Conservation (phyloP, 2,329 filamentous ascomycete genomes). For the Aspergillus aculeatinus region DNA sequence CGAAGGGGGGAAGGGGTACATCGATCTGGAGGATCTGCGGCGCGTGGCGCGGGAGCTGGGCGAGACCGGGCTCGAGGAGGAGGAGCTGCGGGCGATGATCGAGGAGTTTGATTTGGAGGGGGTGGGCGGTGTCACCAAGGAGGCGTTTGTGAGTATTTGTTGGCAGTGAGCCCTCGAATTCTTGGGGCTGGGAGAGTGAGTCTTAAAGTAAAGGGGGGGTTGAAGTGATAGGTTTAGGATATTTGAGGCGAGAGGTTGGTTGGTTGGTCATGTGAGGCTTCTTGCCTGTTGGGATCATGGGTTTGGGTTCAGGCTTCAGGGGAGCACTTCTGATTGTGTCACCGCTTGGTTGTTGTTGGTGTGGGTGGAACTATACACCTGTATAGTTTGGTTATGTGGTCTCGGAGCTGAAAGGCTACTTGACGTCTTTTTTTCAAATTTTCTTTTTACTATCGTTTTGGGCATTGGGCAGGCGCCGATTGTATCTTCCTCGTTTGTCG, state of each 20-base stretch:
- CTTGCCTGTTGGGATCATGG: too few relatives aligned
- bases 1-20: slow-evolving; percentile 84
- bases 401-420: background rate
- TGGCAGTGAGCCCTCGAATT: slow-evolving; percentile 44
- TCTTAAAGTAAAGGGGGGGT: too few relatives aligned
- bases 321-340: too few relatives aligned
- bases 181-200: too few relatives aligned
- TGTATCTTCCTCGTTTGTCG: slow-evolving; percentile 10
- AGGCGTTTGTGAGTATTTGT: slow-evolving; percentile 67
- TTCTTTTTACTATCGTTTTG: slow-evolving; percentile 10
- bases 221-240: background rate
- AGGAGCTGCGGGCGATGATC: slow-evolving; percentile 93
- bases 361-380: too few relatives aligned
- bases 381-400: background rate
- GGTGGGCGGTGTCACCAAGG: slow-evolving; percentile 70
- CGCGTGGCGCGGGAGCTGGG: slow-evolving; percentile 87
- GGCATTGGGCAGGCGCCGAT: slow-evolving; percentile 22
- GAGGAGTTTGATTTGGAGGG: slow-evolving; percentile 96
- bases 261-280: too few relatives aligned
- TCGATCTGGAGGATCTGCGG: slow-evolving; percentile 83
- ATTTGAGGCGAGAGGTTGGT: background rate
- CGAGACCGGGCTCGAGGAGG: slow-evolving; percentile 81
- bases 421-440: background rate
- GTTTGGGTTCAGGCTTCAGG: background rate
- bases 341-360: too few relatives aligned